phyloP scores from a whole-genome alignment of 169 alveolate species.

The Plasmodium vivax region DNA sequence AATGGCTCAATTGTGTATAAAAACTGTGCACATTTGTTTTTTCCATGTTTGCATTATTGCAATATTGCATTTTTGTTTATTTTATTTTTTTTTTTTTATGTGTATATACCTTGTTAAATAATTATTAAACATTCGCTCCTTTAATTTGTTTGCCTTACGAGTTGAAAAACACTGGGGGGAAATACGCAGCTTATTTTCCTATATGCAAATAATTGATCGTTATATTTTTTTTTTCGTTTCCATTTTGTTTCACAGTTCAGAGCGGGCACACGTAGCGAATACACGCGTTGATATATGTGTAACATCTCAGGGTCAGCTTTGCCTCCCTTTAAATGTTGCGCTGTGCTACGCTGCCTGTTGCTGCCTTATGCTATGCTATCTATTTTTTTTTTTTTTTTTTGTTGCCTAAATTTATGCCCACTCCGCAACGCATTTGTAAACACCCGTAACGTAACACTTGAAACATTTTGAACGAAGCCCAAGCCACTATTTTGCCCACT shows the following conservation, averaged over 20 bases:
- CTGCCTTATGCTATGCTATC: neutral
- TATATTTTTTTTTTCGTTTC: neutral
- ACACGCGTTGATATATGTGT: neutral
- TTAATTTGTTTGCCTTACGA: neutral
- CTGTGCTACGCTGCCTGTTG: neutral
- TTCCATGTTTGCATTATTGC: neutral
- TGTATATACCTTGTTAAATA: neutral
- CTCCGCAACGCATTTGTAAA: neutral
- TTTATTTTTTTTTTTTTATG: neutral
- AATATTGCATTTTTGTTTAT: neutral
- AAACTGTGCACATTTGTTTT: neutral
- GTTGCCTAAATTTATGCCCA: neutral
- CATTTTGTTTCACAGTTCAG: neutral
- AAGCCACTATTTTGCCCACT: neutral
- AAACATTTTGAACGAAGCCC: neutral
- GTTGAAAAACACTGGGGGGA: neutral
- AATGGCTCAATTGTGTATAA: neutral
- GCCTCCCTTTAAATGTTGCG: neutral
- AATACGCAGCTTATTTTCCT: neutral
- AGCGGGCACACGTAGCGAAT: neutral
- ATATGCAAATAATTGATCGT: neutral
- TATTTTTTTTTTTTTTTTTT: neutral
- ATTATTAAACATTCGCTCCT: neutral
- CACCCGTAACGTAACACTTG: neutral
- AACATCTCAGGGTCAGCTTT: neutral